Percentiles rank a stretch among this genome's conserved stretches.
These are phyloP conservation scores for Combretum micranthum DNA, from an alignment of 345 rosid species.

Conservation along the genomic window DNA sequence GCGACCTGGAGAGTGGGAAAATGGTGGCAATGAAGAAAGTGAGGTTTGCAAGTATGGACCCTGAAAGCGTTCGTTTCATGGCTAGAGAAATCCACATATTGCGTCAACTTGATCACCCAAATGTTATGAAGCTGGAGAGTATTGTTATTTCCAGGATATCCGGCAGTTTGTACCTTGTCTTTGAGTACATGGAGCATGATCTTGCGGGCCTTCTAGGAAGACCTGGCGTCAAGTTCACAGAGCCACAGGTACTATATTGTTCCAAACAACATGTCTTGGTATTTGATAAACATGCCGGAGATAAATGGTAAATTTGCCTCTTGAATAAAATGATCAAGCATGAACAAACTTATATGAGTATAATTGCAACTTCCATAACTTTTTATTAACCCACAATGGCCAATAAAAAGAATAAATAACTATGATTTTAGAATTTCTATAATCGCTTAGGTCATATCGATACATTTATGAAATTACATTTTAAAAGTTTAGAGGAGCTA, in stretches of 20 bases:
- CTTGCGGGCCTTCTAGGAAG: constrained; percentile 75
- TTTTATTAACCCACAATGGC: no score
- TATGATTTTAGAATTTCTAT: no score
- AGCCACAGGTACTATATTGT: constrained; percentile 48
- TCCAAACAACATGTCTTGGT: neutral
- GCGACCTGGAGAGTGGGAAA: constrained; percentile 63
- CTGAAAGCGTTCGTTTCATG: constrained; percentile 89
- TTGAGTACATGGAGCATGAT: constrained; percentile 96
- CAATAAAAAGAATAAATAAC: no score
- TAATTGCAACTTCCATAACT: no score
- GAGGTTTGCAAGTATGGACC: constrained; percentile 79
- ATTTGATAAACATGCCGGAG: no score
- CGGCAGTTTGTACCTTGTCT: constrained; percentile 69
- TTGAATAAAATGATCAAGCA: no score
- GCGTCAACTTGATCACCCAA: constrained; percentile 80
- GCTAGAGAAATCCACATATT: constrained; percentile 82
- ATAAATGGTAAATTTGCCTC: no score
- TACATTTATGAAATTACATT: no score
- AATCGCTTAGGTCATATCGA: no score
- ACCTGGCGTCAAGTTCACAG: constrained; percentile 72
- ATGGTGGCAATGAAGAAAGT: constrained; percentile 94
- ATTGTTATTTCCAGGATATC: constrained; percentile 78
- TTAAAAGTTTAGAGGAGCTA: no score
- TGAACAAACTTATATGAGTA: no score
- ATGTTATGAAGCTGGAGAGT: constrained; percentile 78